A percentile compares a stretch with the other conserved stretches of the same genome.
Conservation (phyloP, 2,329 filamentous ascomycete species). For the Teratosphaeriaceae sp. region DNA sequence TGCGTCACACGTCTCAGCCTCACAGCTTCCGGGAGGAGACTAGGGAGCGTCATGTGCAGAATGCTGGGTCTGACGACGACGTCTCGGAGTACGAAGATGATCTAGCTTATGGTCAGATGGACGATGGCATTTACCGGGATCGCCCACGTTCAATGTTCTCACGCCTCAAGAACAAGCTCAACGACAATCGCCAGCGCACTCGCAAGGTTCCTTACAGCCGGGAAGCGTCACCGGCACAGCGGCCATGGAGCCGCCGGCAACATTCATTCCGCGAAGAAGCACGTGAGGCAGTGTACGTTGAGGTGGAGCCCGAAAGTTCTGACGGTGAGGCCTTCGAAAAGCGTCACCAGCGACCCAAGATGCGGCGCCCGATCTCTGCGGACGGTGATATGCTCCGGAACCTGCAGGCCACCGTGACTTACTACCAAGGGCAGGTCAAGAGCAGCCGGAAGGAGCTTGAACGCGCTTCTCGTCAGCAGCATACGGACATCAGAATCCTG, state of each 20-base stretch:
- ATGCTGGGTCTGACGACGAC: constrained; percentile 12
- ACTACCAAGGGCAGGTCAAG: constrained; percentile 13
- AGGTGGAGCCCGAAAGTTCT: constrained; percentile 7
- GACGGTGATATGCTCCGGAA: constrained; percentile 13
- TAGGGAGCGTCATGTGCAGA: neutral
- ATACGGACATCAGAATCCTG: constrained; percentile 16
- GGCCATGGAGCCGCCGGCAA: constrained; percentile 6
- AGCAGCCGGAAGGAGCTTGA: constrained; percentile 20
- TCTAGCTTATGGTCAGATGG: constrained; percentile 12
- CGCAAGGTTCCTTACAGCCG: constrained; percentile 1
- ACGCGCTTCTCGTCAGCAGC: constrained; percentile 18
- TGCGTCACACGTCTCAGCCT: constrained; percentile 11
- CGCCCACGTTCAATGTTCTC: constrained; percentile 18
- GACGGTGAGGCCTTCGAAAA: constrained; percentile 16
- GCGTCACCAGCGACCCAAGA: constrained; percentile 5
- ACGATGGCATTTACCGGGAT: neutral
- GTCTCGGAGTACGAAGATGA: constrained; percentile 14
- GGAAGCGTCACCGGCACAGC: constrained; percentile 8
- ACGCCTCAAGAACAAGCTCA: constrained; percentile 17
- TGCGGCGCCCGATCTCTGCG: constrained; percentile 7
- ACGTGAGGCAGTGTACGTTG: constrained; percentile 1
- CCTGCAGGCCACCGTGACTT: constrained; percentile 19
- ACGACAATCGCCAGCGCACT: constrained; percentile 12
- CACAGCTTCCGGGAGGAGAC: neutral
- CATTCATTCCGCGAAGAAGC: constrained; percentile 9